Percentiles rank a stretch among this genome's conserved stretches.
These are phyloP conservation scores for Rugonectria rugulosa DNA, from an alignment of 2,329 filamentous ascomycete genomes.

Conservation along the genomic window DNA sequence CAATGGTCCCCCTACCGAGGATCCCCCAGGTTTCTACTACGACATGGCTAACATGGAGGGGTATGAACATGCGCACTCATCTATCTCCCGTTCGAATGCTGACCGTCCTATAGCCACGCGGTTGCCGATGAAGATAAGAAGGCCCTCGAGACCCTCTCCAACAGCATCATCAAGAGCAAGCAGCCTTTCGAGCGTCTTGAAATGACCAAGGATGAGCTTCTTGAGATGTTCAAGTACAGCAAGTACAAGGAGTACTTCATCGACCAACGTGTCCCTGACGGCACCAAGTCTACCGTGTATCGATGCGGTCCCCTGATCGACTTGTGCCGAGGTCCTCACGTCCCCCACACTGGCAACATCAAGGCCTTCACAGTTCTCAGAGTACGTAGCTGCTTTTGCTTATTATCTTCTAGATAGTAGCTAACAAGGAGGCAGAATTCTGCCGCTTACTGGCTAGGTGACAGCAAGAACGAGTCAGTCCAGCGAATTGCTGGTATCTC, in stretches of 20 bases:
- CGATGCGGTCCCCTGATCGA: constrained; percentile 93
- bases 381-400: constrained; percentile 41
- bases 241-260: constrained; percentile 99
- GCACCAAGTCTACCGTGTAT: constrained; percentile 92
- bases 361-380: constrained; percentile 96
- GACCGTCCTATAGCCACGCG: constrained; percentile 64
- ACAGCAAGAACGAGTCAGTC: constrained; percentile 91
- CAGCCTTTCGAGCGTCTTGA: constrained; percentile 91
- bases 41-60: constrained; percentile 77
- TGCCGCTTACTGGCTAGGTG: constrained; percentile 89
- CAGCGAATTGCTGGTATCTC: constrained; percentile 97
- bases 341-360: constrained; percentile 89
- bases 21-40: constrained; percentile 86
- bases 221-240: constrained; percentile 96
- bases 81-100: constrained; percentile 13
- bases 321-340: constrained; percentile 93
- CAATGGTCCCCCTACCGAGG: constrained; percentile 89
- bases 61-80: constrained; percentile 30
- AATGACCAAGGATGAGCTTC: constrained; percentile 87
- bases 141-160: constrained; percentile 80
- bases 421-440: constrained; percentile 65
- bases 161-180: constrained; percentile 93
- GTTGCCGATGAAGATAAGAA: constrained; percentile 85
- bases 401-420: background rate
- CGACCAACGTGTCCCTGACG: constrained; percentile 72